Conservation (phyloP, 164 flowering plant species). For the Vitis labrusca region DNA sequence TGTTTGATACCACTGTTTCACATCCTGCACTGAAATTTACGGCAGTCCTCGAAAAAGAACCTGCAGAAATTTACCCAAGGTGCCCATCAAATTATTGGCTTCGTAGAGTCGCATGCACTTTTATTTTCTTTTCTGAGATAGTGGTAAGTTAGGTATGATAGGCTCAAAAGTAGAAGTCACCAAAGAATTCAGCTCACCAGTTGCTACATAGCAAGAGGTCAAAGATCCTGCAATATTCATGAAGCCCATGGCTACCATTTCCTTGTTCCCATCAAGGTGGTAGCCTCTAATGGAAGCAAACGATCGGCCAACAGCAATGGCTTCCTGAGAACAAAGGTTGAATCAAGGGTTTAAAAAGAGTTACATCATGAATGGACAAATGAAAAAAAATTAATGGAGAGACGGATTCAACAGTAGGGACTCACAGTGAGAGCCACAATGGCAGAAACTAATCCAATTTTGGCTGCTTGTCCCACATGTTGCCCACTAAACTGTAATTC, state of each 20-base stretch:
- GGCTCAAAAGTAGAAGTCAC: background rate
- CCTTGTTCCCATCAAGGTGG: slow-evolving; percentile 84
- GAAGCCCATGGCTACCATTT: slow-evolving; percentile 85
- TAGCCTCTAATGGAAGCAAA: slow-evolving; percentile 83
- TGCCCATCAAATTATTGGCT: background rate
- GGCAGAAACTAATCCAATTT: slow-evolving; percentile 63
- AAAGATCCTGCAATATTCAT: slow-evolving; percentile 82
- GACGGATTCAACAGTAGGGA: background rate
- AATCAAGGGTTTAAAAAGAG: background rate
- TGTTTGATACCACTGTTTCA: slow-evolving; percentile 74
- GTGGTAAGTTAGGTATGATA: too few relatives aligned
- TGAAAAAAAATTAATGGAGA: background rate
- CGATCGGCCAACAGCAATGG: slow-evolving; percentile 87
- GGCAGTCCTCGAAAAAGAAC: slow-evolving; percentile 90
- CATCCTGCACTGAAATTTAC: slow-evolving; percentile 85
- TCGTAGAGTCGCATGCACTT: too few relatives aligned
- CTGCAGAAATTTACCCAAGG: slow-evolving; percentile 30
- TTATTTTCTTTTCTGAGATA: too few relatives aligned
- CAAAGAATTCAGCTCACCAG: slow-evolving; percentile 41
- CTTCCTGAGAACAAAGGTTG: slow-evolving; percentile 54
- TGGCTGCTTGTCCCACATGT: slow-evolving; percentile 51
- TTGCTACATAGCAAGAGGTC: slow-evolving; percentile 86
- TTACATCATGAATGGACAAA: background rate
- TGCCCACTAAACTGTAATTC: slow-evolving; percentile 52
- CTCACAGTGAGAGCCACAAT: slow-evolving; percentile 74